Base-by-base conservation (phyloP, 768 basidiomycete species). In the Gelatoporia subvermispora region DNA sequence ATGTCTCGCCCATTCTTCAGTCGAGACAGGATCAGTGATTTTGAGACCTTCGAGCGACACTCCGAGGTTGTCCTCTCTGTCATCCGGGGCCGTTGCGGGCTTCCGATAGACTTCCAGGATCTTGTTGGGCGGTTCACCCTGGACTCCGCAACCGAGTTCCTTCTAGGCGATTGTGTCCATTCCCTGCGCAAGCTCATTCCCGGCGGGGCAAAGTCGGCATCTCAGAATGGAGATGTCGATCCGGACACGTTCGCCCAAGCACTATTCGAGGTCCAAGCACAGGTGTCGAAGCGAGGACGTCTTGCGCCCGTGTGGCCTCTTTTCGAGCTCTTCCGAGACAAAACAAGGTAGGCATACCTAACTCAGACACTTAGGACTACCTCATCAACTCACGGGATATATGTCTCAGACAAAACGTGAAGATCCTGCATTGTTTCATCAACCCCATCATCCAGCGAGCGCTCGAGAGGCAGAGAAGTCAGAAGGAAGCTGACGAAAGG, bases 31-130 rank as follows among this genome's bases (percentile, higher is more conserved):
- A 76, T 84, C 45, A 76, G 72, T 40, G 76, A 84, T 58, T 85
- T 84, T 45, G 77, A 83, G 21, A 78, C 76, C 24, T 84, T 84
- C 54, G 77, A 76, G 43, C 65, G 66, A 2, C 80, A 82, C 47
- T 69, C 77, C 0, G 65, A 71, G 2, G 65, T 73, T 7, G 37
- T 20, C 7, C 15, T 38, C 37, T 38, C 37, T n/a, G 16, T 20
- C 37, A 38, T 38, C 5, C 37, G 20, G n/a, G 37, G 8, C 8
- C 37, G 37, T 5, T 8, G 20, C 37, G 37, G 37, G 17, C 31
- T 9, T 9, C 28, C 44, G 23, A 16, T 25, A n/a, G 37, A 31
- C 37, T 53, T 43, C 28, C 49, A 67, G 35, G 65, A 67, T 50
- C 43, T 59, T 42, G 45, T 52, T 37, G 47, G 54, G 5, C 16